Conservation (phyloP, 2,329 filamentous ascomycete genomes). For the Hymenoscyphus albidus region DNA sequence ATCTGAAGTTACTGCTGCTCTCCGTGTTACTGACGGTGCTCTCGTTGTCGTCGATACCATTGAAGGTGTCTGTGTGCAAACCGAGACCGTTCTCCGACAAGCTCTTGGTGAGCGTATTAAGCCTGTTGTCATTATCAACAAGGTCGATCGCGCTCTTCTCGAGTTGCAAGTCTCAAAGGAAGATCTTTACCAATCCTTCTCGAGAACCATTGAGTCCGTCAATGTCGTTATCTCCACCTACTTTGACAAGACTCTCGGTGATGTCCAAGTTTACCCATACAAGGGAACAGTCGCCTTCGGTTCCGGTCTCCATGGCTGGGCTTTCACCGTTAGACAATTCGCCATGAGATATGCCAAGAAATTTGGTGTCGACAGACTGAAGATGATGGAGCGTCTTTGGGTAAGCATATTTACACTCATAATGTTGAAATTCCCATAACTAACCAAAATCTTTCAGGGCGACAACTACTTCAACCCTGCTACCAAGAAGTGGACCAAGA, state of each 20-base stretch:
- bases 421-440: neutral
- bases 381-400: constrained; percentile 99
- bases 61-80: constrained; percentile 99
- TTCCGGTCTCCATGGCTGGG: constrained; percentile 99
- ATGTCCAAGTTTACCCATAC: constrained; percentile 97
- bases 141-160: constrained; percentile 99
- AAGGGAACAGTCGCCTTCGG: constrained; percentile 98
- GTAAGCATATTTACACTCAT: constrained; percentile 45
- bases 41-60: constrained; percentile 99
- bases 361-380: constrained; percentile 98
- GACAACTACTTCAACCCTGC: constrained; percentile 99
- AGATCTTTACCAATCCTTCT: constrained; percentile 99
- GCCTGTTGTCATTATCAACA: constrained; percentile 99
- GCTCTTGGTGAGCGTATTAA: constrained; percentile 99
- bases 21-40: constrained; percentile 99
- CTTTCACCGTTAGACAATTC: constrained; percentile 98
- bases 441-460: constrained; percentile 48
- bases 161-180: constrained; percentile 98
- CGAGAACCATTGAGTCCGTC: constrained; percentile 98
- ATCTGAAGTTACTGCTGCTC: constrained; percentile 97
- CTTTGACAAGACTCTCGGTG: constrained; percentile 93
- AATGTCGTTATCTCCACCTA: constrained; percentile 99
- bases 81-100: constrained; percentile 98
- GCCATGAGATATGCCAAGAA: constrained; percentile 97
- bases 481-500: constrained; percentile 99